phyloP scores from a whole-genome alignment of 2,329 filamentous ascomycete genomes.

The Paraphoma chrysanthemicola region DNA sequence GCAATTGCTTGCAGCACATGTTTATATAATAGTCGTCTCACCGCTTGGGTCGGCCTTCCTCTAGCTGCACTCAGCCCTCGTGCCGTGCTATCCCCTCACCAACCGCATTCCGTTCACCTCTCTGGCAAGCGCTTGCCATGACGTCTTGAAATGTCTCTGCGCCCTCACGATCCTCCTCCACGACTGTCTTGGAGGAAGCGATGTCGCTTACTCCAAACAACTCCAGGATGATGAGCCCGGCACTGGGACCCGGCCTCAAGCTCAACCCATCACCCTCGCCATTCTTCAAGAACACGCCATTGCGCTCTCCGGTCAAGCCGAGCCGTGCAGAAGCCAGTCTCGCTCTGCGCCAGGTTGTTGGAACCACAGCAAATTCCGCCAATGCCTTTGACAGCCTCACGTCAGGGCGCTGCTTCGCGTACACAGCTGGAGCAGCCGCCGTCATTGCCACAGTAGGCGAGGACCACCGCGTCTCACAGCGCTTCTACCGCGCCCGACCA shows the following conservation, averaged over 20 bases:
- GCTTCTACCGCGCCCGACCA: conserved; percentile 89
- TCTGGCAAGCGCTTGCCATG: conserved; percentile 31
- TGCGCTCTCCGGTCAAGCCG: conserved; percentile 67
- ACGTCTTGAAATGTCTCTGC: conserved; percentile 37
- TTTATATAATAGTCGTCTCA: conserved; percentile 6
- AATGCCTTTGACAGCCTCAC: conserved; percentile 85
- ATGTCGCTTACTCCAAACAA: conserved; percentile 51
- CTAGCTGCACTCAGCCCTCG: conserved; percentile 8
- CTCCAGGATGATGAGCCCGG: conserved; percentile 51
- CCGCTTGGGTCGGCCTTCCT: conserved; percentile 6
- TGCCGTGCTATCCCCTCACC: conserved; percentile 24
- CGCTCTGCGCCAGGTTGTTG: conserved; percentile 83
- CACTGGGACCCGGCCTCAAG: conserved; percentile 47
- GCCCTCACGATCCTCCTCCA: conserved; percentile 30
- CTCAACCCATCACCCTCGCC: conserved; percentile 75
- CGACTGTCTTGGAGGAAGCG: conserved; percentile 35
- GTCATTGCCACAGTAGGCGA: conserved; percentile 83
- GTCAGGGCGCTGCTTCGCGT: conserved; percentile 76
- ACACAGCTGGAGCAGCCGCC: conserved; percentile 92
- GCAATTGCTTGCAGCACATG: conserved; percentile 9
- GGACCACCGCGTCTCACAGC: conserved; percentile 70
- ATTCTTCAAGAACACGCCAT: conserved; percentile 62
- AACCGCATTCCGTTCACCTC: conserved; percentile 20
- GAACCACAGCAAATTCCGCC: conserved; percentile 83
- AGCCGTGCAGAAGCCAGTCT: conserved; percentile 60